Percentiles rank a stretch among this genome's conserved stretches.
phyloP scores from a whole-genome alignment of 148 eudicot species.

The Polygonum aviculare region DNA sequence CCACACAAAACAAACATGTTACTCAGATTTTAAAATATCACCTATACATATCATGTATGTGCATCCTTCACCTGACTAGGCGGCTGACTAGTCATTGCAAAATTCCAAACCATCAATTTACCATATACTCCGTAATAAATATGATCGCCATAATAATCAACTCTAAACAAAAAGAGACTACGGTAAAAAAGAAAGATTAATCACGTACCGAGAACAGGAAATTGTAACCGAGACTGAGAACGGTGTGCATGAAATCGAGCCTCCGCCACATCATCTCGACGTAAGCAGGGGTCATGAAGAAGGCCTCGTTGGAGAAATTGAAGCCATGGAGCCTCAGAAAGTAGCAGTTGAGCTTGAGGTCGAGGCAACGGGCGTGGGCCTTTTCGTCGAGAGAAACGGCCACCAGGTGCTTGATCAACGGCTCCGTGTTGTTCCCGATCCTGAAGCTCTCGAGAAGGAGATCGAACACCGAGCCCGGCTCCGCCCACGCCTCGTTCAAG shows the following conservation, averaged over 20 bases:
- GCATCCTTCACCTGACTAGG: too few relatives aligned
- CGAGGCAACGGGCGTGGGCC: slow-evolving; percentile 22
- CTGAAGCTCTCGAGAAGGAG: slow-evolving; percentile 25
- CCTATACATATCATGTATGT: too few relatives aligned
- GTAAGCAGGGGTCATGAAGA: slow-evolving; percentile 23
- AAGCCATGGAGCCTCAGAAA: slow-evolving; percentile 15
- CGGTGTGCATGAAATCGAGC: slow-evolving; percentile 21
- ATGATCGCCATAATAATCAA: too few relatives aligned
- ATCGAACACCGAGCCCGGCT: slow-evolving; percentile 27
- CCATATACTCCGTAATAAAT: too few relatives aligned
- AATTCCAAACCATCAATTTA: too few relatives aligned
- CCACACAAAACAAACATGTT: too few relatives aligned
- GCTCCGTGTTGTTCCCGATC: slow-evolving; percentile 18
- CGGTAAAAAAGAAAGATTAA: too few relatives aligned
- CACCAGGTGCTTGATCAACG: slow-evolving; percentile 20
- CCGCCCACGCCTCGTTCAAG: slow-evolving; percentile 32
- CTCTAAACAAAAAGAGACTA: too few relatives aligned
- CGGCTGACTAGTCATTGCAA: neutral
- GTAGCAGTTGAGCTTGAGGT: slow-evolving; percentile 20
- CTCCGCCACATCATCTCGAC: slow-evolving; percentile 27
- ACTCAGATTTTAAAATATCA: too few relatives aligned
- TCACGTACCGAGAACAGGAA: slow-evolving; percentile 24
- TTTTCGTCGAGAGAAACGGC: slow-evolving; percentile 20
- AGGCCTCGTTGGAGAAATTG: slow-evolving; percentile 20
- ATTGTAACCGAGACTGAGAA: slow-evolving; percentile 21